Conservation (phyloP, 441 rosid species). For the Theobroma grandiflorum region DNA sequence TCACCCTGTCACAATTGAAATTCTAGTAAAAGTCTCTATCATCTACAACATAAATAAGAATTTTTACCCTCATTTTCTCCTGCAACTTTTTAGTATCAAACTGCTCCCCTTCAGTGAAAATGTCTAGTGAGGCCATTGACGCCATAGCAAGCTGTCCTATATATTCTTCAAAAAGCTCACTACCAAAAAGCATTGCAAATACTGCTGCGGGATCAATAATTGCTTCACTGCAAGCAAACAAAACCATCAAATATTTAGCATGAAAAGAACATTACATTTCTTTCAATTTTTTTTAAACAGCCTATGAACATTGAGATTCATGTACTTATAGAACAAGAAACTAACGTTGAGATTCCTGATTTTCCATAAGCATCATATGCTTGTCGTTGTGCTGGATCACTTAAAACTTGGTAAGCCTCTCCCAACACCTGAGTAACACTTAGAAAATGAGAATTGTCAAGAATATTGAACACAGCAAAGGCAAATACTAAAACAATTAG, state of each 20-base stretch:
- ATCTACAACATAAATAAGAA: constrained; percentile 10
- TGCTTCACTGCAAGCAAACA: constrained; percentile 70
- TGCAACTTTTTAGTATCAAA: constrained; percentile 86
- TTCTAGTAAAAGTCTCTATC: neutral
- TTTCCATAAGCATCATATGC: constrained; percentile 93
- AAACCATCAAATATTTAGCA: constrained; percentile 28
- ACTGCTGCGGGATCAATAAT: constrained; percentile 96
- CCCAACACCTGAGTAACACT: constrained; percentile 69
- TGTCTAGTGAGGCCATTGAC: constrained; percentile 94
- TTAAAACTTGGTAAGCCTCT: constrained; percentile 96
- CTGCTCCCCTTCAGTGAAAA: constrained; percentile 87
- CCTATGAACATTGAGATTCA: constrained; percentile 29
- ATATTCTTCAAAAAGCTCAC: constrained; percentile 94
- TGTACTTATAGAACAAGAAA: constrained; percentile 44
- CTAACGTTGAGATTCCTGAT: constrained; percentile 95
- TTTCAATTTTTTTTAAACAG: constrained; percentile 6
- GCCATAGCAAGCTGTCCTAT: constrained; percentile 99
- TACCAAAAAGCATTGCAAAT: constrained; percentile 98
- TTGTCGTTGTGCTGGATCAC: constrained; percentile 90
- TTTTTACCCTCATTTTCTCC: constrained; percentile 85
- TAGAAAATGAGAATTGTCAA: constrained; percentile 19
- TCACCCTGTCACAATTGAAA: neutral
- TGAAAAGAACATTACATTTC: neutral
- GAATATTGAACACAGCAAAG: neutral
- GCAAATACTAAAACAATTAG: constrained; percentile 8